Base-by-base conservation (phyloP, 768 basidiomycete genomes). In the Peribolospora kevripleyi region DNA sequence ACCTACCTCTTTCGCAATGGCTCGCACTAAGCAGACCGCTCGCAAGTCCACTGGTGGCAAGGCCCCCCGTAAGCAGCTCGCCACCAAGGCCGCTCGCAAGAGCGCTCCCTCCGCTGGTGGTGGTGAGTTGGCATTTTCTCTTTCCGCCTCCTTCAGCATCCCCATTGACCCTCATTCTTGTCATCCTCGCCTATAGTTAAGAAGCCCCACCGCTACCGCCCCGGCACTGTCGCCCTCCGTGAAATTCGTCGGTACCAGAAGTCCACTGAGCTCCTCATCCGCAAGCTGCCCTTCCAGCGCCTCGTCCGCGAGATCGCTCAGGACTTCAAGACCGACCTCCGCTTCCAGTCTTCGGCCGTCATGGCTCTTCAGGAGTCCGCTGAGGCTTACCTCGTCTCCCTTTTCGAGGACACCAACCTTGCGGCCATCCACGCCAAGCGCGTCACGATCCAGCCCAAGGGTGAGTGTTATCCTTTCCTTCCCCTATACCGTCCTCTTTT, bases 41-140 rank as follows among this genome's bases (percentile, higher is more conserved):
- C 80, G 81, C 70, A 84, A 84, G 70, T 83, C 82, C 51, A 84
- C 82, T 61, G 82, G 79, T 75, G 82, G 79, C 70, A 67, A 65
- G 70, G 73, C 56, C 2, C 67, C 67, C 38, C 63, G 67, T 49
- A 68, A 69, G 65, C 68, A 68, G 65, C 70, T 73, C 62, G 71
- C 72, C 51, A 70, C 72, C 65, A 73, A 73, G 67, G 70, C 69
- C 54, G 71, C 72, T 51, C 66, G 70, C 58, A 73, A 73, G 67
- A 66, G 65, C 37, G 66, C 70, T 8, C 55, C 65, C 54, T 25
- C 51, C 46, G 52, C 62, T 45, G 57, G 65, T 43, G 68, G 67
- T 57, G 67, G 67, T 64, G 25, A 25, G 25, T 25, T 25, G 25
- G 25, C 25, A 25, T 25, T 25, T 25, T 25, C 25, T 25, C 25